These are phyloP conservation scores for Paratinospora sagittata DNA, from an alignment of 164 flowering plant species.

Conservation along the genomic window DNA sequence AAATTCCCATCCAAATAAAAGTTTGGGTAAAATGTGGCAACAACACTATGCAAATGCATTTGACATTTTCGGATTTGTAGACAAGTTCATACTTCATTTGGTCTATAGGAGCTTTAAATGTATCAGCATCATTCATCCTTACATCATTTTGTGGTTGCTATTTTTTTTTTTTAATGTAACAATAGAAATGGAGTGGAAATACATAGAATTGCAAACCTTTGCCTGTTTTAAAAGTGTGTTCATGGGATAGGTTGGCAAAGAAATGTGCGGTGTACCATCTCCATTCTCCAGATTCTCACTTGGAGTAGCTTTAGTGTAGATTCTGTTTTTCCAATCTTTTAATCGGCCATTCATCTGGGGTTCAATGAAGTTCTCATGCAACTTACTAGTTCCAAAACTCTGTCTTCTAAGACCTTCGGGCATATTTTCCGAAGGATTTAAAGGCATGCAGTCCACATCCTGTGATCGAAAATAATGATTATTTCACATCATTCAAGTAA, in stretches of 20 bases:
- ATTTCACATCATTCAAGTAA: not conserved
- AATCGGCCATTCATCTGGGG: conserved; percentile 25
- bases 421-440: conserved; percentile 46
- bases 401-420: conserved; percentile 46
- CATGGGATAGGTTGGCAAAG: conserved; percentile 31
- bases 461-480: conserved; percentile 19
- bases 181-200: not conserved
- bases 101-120: not conserved
- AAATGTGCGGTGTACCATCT: conserved; percentile 21
- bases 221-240: conserved; percentile 36
- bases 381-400: conserved; percentile 25
- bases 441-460: conserved; percentile 79
- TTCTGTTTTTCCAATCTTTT: conserved; percentile 26
- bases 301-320: conserved; percentile 18
- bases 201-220: conserved; percentile 28
- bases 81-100: not conserved
- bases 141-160: not conserved
- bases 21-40: not conserved
- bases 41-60: not conserved
- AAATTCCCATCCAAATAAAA: not conserved
- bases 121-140: not conserved
- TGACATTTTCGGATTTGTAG: not conserved
- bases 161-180: not conserved
- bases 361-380: conserved; percentile 35
- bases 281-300: conserved; percentile 29